Base-by-base conservation (phyloP, 306 rosid genomes). In the Sicyos edulis region DNA sequence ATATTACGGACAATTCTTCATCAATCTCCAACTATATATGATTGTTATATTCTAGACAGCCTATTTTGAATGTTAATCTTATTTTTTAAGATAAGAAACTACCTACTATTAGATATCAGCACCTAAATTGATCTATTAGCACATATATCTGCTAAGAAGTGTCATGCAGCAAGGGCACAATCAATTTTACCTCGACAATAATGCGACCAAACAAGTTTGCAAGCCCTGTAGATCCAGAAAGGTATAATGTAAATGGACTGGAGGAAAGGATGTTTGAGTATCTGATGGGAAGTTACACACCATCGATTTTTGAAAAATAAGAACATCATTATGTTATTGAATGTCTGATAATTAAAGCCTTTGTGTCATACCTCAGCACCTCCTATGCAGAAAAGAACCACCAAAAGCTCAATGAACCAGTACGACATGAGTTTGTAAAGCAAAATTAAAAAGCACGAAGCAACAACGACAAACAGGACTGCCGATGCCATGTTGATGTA, bases 321-420 rank as follows among this genome's bases (percentile, higher is more conserved):
- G 65, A n/a, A 49, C 10, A 19, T 64, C 37, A 10, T 29, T 21
- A 55, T 53, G 50, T 45, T 21, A 59, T 5, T 16, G 13, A 42
- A 40, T 63, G 54, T 60, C 17, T 20, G 62, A 72, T 20, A 71
- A 64, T 47, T 21, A 77, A 45, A 65, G 66, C 73, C 26, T 71
- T 17, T 21, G 72, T 54, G 70, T 71, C 51, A 57, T 88, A 93
- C 99, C 99, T 95, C 99, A 50, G 74, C 70, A 55, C 99, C 96
- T 53, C 97, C 99, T 15, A 95, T 86, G 86, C 95, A 91, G 85
- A 91, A 95, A 75, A 95, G 96, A 82, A 88, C 96, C 50, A 91
- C 97, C 90, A 91, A 81, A 85, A 91, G 75, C 69, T 89, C 89
- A 19, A 95, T 59, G 84, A 95, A 88, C 99, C 92, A 91, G 21